A percentile compares a stretch with the other conserved stretches of the same genome.
Conservation (phyloP, 306 rosid genomes). For the Cucurbita moschata region DNA sequence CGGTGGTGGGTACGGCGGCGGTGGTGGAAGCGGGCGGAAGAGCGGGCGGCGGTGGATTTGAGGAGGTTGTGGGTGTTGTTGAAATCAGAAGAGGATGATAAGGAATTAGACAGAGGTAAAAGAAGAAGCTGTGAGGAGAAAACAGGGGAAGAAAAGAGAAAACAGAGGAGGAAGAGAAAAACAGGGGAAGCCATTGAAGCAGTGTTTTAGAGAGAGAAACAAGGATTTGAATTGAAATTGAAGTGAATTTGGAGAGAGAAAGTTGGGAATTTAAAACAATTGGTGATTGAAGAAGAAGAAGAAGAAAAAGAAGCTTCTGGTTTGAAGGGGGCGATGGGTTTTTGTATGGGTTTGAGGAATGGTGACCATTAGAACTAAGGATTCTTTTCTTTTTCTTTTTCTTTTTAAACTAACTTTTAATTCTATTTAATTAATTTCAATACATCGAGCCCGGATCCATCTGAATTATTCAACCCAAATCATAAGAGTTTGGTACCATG, state of each 20-base stretch:
- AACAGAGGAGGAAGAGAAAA: slow-evolving; percentile 17
- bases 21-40: slow-evolving; percentile 45
- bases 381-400: neutral
- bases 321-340: neutral
- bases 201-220: neutral
- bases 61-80: slow-evolving; percentile 62
- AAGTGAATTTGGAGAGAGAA: neutral
- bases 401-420: no score
- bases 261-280: neutral
- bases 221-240: neutral
- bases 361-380: neutral
- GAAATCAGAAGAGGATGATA: slow-evolving; percentile 50
- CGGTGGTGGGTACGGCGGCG: slow-evolving; percentile 13
- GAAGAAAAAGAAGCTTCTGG: neutral
- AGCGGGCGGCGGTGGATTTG: slow-evolving; percentile 50
- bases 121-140: slow-evolving; percentile 22
- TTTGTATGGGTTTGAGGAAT: neutral
- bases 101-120: slow-evolving; percentile 48
- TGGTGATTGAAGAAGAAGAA: neutral
- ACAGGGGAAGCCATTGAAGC: slow-evolving; percentile 31
- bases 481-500: no score
- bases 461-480: no score
- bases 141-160: slow-evolving; percentile 26
- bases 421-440: no score
- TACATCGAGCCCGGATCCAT: no score